Evolutionary conservation across 768 basidiomycete genomes (phyloP).

Genomic region (Suillus plorans): DNA sequence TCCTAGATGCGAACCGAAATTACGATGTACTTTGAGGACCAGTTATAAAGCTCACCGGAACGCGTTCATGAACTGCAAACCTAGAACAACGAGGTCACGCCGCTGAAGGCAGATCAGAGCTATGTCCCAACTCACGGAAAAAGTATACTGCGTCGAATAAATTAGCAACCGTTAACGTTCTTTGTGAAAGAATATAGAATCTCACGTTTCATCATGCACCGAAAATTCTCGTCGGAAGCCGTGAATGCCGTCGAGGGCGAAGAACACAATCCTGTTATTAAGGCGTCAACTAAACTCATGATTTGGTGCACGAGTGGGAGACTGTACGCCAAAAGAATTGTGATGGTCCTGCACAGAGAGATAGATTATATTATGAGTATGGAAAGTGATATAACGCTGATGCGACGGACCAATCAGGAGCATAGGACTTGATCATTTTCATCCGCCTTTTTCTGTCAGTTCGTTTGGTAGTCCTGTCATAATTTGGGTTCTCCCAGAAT

Average conservation of each 20-base stretch:
- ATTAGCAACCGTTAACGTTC: conserved; percentile 20
- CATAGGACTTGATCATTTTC: conserved; percentile 60
- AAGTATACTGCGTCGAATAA: conserved; percentile 17
- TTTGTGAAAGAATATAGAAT: conserved; percentile 12
- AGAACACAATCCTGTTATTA: conserved; percentile 53
- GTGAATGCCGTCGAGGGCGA: conserved; percentile 59
- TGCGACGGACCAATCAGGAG: conserved; percentile 70
- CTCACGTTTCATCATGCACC: conserved; percentile 71
- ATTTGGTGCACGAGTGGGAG: background rate
- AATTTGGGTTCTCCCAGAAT: conserved; percentile 1
- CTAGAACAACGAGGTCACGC: conserved; percentile 34
- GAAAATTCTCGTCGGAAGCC: conserved; percentile 82
- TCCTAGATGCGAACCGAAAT: conserved; percentile 31
- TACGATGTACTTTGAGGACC: conserved; percentile 10
- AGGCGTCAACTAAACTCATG: background rate
- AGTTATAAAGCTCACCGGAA: conserved; percentile 54
- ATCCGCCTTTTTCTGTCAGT: conserved; percentile 29
- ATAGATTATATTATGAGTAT: conserved; percentile 7
- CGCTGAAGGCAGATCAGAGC: background rate
- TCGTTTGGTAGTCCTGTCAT: conserved; percentile 15
- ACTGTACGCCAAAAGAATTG: conserved; percentile 62
- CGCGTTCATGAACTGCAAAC: conserved; percentile 72
- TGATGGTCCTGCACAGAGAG: conserved; percentile 54
- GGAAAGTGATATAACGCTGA: background rate
- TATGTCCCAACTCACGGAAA: conserved; percentile 22